phyloP scores from a whole-genome alignment of 305 asterid species.

The Ruellia speciosa region DNA sequence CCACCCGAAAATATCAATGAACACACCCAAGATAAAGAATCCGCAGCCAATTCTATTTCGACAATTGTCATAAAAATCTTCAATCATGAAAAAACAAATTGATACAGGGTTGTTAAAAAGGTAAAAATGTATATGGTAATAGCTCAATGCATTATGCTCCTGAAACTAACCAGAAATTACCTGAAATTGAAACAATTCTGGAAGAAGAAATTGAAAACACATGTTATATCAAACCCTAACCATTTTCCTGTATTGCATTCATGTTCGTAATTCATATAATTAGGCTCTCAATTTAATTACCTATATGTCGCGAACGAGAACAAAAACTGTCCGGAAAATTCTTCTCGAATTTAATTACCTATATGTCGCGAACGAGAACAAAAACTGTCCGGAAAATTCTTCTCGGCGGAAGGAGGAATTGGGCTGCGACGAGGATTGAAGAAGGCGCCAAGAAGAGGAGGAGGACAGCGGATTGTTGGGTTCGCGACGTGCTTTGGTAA shows the following conservation, averaged over 20 bases:
- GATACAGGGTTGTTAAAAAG: too few species aligned
- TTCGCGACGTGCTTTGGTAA: slow-evolving; percentile 12
- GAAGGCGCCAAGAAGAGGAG: slow-evolving; percentile 24
- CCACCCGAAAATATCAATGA: too few species aligned
- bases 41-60: too few species aligned
- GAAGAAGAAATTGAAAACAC: too few species aligned
- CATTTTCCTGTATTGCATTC: too few species aligned
- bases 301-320: slow-evolving; percentile 11
- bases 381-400: slow-evolving; percentile 20
- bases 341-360: slow-evolving; percentile 21
- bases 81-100: too few species aligned
- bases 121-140: neutral
- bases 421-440: slow-evolving; percentile 19
- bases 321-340: slow-evolving; percentile 16
- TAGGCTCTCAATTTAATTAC: slow-evolving; percentile 3
- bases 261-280: too few species aligned
- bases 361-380: slow-evolving; percentile 7
- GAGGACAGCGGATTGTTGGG: slow-evolving; percentile 23
- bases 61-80: too few species aligned
- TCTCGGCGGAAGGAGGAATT: slow-evolving; percentile 22
- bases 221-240: too few species aligned
- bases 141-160: slow-evolving; percentile 17
- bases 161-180: slow-evolving; percentile 14
- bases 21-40: too few species aligned
- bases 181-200: slow-evolving; percentile 5